Conservation (phyloP, 495 filamentous ascomycete genomes). For the Chlorociboria aeruginascens region DNA sequence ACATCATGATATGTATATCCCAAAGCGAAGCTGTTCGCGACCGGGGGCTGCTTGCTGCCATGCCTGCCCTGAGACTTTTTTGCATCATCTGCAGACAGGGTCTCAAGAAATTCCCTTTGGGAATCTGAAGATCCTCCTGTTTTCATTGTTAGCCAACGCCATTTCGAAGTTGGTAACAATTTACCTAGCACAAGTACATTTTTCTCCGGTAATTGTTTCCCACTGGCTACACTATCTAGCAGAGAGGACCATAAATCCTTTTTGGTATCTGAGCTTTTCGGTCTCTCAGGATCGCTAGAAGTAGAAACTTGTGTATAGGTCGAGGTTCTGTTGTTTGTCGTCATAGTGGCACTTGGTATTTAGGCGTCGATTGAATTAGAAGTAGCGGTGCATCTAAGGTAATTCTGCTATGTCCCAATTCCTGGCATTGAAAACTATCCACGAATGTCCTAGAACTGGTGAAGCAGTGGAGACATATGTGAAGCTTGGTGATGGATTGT, state of each 20-base stretch:
- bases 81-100: conserved; percentile 54
- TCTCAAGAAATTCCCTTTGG: conserved; percentile 83
- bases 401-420: no score
- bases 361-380: no score
- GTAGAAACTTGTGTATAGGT: conserved; percentile 33
- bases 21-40: conserved; percentile 86
- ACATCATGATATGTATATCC: conserved; percentile 96
- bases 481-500: not conserved
- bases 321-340: conserved; percentile 44
- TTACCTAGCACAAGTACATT: conserved; percentile 75
- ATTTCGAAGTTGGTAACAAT: conserved; percentile 16
- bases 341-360: conserved; percentile 22
- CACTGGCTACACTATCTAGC: conserved; percentile 81
- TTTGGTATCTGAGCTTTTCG: conserved; percentile 56
- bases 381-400: no score
- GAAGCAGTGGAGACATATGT: not conserved
- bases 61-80: conserved; percentile 42
- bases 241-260: conserved; percentile 93
- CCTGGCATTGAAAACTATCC: no score
- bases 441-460: no score
- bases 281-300: conserved; percentile 33
- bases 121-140: conserved; percentile 78
- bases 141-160: conserved; percentile 15
- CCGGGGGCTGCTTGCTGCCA: conserved; percentile 55
- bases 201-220: conserved; percentile 86